Evolutionary conservation across 2,329 filamentous ascomycete genomes (phyloP).

Genomic region (Diaporthe humulicola): DNA sequence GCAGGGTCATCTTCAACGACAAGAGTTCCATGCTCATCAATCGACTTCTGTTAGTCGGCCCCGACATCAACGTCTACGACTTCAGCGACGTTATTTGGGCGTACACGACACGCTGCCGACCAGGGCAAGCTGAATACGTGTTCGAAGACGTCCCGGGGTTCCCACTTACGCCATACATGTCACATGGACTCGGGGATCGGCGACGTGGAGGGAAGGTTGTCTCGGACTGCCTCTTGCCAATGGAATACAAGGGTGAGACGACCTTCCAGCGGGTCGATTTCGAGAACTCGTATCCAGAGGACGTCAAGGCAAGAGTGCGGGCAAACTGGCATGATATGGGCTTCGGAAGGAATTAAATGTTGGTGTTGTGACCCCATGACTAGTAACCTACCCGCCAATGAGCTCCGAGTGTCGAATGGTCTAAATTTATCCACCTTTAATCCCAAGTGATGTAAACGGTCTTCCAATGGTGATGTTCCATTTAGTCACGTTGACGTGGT

Average conservation of each 20-base stretch:
- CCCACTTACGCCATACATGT: slow-evolving; percentile 61
- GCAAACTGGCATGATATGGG: background rate
- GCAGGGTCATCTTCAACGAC: slow-evolving; percentile 57
- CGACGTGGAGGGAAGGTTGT: background rate
- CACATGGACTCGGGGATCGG: slow-evolving; percentile 49
- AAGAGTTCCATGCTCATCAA: slow-evolving; percentile 59
- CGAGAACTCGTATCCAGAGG: background rate
- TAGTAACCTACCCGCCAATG: too few species aligned
- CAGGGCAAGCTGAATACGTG: slow-evolving; percentile 56
- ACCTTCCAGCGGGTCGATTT: background rate
- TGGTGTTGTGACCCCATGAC: too few species aligned
- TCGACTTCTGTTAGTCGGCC: slow-evolving; percentile 59
- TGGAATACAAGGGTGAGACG: background rate
- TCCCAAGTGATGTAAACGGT: too few species aligned
- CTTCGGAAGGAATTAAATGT: background rate
- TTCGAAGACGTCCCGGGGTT: slow-evolving; percentile 60
- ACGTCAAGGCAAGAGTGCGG: background rate
- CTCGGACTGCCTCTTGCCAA: background rate
- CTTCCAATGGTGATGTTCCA: too few species aligned
- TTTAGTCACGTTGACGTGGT: too few species aligned
- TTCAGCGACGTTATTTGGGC: slow-evolving; percentile 55
- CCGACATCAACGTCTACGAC: slow-evolving; percentile 40
- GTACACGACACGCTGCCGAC: slow-evolving; percentile 61
- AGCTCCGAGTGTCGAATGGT: too few species aligned
- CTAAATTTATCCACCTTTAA: too few species aligned